A percentile compares a stretch with the other conserved stretches of the same genome.
These are phyloP conservation scores for Canariomyces notabilis DNA, from an alignment of 2,329 filamentous ascomycete genomes.

Conservation along the genomic window DNA sequence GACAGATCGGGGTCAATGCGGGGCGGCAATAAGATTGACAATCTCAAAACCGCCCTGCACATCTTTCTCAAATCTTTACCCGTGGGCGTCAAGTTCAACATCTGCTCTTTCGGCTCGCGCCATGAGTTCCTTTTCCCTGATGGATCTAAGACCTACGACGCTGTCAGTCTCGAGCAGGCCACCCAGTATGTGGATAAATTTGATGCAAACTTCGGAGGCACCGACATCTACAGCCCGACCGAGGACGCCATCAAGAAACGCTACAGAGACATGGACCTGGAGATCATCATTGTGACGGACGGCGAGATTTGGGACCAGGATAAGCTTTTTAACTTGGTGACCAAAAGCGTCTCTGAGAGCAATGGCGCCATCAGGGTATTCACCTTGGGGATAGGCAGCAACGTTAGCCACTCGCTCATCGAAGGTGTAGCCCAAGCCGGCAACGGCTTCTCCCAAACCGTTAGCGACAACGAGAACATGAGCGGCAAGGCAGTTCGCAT, in stretches of 20 bases:
- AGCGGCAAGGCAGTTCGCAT: constrained; percentile 66
- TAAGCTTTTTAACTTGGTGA: constrained; percentile 41
- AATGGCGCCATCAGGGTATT: constrained; percentile 47
- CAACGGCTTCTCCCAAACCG: constrained; percentile 57
- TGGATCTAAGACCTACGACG: constrained; percentile 42
- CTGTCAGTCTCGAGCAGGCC: constrained; percentile 40
- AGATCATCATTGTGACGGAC: constrained; percentile 53
- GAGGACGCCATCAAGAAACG: constrained; percentile 39
- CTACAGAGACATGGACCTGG: constrained; percentile 43
- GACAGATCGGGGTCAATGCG: constrained; percentile 67
- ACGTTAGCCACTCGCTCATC: constrained; percentile 48
- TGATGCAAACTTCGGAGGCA: constrained; percentile 46
- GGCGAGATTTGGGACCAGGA: constrained; percentile 49
- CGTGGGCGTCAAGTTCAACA: constrained; percentile 61
- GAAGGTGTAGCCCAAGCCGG: constrained; percentile 51
- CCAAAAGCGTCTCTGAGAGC: constrained; percentile 34
- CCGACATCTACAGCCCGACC: constrained; percentile 46
- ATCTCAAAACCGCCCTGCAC: constrained; percentile 51
- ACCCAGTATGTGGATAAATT: constrained; percentile 38
- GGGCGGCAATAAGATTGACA: constrained; percentile 40
- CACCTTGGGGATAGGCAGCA: constrained; percentile 48
- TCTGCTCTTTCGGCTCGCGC: constrained; percentile 58
- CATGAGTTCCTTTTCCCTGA: constrained; percentile 43
- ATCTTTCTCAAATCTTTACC: constrained; percentile 64
- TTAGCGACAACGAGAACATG: constrained; percentile 59